Conservation (phyloP, 805 yeast genomes). For the Torulaspora delbrueckii region DNA sequence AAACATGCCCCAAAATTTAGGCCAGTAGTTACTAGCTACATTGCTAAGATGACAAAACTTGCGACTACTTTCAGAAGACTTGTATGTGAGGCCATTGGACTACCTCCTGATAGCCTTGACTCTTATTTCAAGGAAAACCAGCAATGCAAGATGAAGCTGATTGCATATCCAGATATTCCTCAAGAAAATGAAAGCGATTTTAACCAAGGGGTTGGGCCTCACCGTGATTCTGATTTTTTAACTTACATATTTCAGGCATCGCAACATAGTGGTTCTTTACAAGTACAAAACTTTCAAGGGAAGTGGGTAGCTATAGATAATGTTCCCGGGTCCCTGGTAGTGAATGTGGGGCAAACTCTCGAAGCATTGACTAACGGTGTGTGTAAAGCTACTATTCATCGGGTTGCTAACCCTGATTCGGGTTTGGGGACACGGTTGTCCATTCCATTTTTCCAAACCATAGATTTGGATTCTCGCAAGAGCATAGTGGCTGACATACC, state of each 20-base stretch:
- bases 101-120: slow-evolving; percentile 43
- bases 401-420: slow-evolving; percentile 44
- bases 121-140: slow-evolving; percentile 49
- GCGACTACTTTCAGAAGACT: slow-evolving; percentile 41
- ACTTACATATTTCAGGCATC: slow-evolving; percentile 59
- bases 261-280: slow-evolving; percentile 45
- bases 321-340: slow-evolving; percentile 45
- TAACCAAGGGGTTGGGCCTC: slow-evolving; percentile 58
- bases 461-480: slow-evolving; percentile 14
- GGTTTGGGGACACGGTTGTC: slow-evolving; percentile 24
- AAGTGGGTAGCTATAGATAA: slow-evolving; percentile 55
- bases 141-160: slow-evolving; percentile 49
- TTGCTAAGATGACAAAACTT: slow-evolving; percentile 43
- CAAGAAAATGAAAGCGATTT: slow-evolving; percentile 27
- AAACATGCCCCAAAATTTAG: slow-evolving; percentile 41
- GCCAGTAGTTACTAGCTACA: slow-evolving; percentile 40
- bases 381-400: slow-evolving; percentile 56
- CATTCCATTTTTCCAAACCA: slow-evolving; percentile 24
- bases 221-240: slow-evolving; percentile 59
- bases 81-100: slow-evolving; percentile 53
- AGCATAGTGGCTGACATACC: slow-evolving; percentile 13
- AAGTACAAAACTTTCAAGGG: slow-evolving; percentile 52
- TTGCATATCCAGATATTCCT: slow-evolving; percentile 50
- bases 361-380: slow-evolving; percentile 56
- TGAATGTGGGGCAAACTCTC: slow-evolving; percentile 56